These are phyloP conservation scores for Eremochloa ophiuroides DNA, from an alignment of 176 grass and related monocot genomes.

Conservation along the genomic window DNA sequence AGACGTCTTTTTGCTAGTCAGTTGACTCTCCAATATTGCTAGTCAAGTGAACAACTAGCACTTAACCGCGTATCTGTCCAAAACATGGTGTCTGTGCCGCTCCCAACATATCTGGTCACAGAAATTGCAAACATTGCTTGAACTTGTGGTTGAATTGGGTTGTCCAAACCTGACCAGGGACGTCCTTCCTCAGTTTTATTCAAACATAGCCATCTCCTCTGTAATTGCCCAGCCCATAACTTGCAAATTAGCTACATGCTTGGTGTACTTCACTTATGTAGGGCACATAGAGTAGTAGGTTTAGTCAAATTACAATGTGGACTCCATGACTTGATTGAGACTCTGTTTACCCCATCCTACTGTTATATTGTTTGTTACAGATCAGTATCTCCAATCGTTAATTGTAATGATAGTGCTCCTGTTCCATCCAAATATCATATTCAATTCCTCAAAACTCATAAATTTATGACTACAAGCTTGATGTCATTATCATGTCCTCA, in stretches of 20 bases:
- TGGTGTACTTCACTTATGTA: not conserved
- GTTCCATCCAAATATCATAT: not conserved
- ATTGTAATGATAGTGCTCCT: not conserved
- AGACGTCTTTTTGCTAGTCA: not conserved
- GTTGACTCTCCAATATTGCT: not conserved
- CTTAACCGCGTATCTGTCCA: not conserved
- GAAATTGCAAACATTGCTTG: not conserved
- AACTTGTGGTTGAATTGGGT: not conserved
- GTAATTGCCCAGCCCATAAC: not conserved
- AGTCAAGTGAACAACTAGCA: not conserved
- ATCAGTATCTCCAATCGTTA: not conserved
- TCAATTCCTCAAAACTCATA: not conserved
- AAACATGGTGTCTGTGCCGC: not conserved
- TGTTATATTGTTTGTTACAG: not conserved
- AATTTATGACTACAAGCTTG: not conserved
- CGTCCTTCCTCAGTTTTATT: not conserved
- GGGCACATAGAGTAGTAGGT: not conserved
- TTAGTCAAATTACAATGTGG: not conserved
- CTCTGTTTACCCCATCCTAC: not conserved
- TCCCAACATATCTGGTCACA: not conserved
- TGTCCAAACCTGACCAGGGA: not conserved
- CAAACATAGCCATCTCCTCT: not conserved
- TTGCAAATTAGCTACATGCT: not conserved
- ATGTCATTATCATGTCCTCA: not conserved
- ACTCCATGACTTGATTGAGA: not conserved